Conservation (phyloP, 225 moss, liverwort and hornwort species). For the Lunularia cruciata region DNA sequence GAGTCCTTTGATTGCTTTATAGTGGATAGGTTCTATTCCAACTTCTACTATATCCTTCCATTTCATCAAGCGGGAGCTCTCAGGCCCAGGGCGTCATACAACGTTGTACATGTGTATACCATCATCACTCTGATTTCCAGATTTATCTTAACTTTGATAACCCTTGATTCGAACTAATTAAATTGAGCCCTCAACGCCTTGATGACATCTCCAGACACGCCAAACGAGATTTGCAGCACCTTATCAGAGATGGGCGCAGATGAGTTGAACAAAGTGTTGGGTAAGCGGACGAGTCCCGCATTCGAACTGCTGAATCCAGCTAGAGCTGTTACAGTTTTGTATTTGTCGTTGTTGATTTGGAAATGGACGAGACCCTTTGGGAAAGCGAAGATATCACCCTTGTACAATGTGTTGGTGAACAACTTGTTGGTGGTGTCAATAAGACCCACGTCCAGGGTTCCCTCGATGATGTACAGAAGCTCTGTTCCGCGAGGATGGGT, state of each 20-base stretch:
- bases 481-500: no score
- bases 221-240: not conserved
- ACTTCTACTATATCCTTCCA: no score
- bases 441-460: not conserved
- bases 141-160: no score
- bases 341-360: not conserved
- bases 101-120: no score
- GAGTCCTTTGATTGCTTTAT: no score
- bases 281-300: not conserved
- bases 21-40: no score
- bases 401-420: not conserved
- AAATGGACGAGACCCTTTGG: slow-evolving; percentile 11
- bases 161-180: no score
- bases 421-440: slow-evolving; percentile 10
- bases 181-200: no score
- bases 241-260: not conserved
- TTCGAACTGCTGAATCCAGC: slow-evolving; percentile 8
- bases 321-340: not conserved
- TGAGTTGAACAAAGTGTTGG: not conserved
- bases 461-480: no score
- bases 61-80: no score
- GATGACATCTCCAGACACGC: not conserved
- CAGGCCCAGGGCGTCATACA: no score
- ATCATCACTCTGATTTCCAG: no score
- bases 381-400: slow-evolving; percentile 1